phyloP scores from a whole-genome alignment of 768 basidiomycete species.

The Xerocomellus amylosporus region DNA sequence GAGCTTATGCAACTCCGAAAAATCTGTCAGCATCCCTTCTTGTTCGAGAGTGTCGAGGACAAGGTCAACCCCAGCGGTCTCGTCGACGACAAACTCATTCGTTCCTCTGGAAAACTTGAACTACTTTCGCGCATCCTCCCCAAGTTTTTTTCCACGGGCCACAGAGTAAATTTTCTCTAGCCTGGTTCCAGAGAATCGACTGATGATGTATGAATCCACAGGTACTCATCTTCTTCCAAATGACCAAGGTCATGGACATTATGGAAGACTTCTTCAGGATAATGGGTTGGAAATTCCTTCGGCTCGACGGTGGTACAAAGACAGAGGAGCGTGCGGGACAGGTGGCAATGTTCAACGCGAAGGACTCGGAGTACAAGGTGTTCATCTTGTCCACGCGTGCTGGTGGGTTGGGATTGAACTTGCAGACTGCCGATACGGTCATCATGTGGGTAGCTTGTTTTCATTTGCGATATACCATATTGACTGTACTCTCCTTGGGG shows the following conservation, averaged over 20 bases:
- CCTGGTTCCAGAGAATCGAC: not conserved
- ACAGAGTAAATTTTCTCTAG: slow-evolving; percentile 57
- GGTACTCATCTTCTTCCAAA: slow-evolving; percentile 99
- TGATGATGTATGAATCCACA: slow-evolving; percentile 29
- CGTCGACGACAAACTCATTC: slow-evolving; percentile 81
- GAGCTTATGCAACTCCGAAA: slow-evolving; percentile 98
- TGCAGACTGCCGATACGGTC: slow-evolving; percentile 96
- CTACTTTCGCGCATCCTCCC: slow-evolving; percentile 87
- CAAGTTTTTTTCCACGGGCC: slow-evolving; percentile 89
- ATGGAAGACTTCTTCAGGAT: slow-evolving; percentile 94
- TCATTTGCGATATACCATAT: not conserved
- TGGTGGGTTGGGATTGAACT: slow-evolving; percentile 89
- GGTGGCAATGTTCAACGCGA: slow-evolving; percentile 86
- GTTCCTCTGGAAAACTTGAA: slow-evolving; percentile 92
- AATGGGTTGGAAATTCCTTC: slow-evolving; percentile 82
- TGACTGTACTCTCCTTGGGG: slow-evolving; percentile 6
- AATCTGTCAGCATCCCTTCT: slow-evolving; percentile 96
- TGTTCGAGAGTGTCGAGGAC: slow-evolving; percentile 94
- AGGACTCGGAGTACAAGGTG: slow-evolving; percentile 80
- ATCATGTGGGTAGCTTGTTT: slow-evolving; percentile 65
- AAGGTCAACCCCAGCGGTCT: slow-evolving; percentile 81
- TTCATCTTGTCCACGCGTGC: slow-evolving; percentile 95
- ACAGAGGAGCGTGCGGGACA: slow-evolving; percentile 90
- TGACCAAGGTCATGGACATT: slow-evolving; percentile 99
- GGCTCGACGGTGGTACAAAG: slow-evolving; percentile 95